Base-by-base conservation (phyloP, 139 green algal species). In the Nannochloris sp. region DNA sequence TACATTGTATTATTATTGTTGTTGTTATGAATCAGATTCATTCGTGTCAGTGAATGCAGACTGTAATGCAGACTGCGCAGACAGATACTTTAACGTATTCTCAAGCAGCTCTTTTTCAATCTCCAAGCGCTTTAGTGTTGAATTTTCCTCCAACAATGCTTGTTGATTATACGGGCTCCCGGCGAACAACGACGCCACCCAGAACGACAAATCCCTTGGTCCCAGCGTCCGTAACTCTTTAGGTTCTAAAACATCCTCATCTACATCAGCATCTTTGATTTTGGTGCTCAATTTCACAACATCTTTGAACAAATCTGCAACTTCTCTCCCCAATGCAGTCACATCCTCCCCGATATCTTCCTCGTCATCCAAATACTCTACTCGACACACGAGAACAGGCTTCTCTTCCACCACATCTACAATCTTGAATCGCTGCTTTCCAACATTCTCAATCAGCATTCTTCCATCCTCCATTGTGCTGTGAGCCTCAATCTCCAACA, bases 301-400 rank as follows among this genome's bases (percentile, higher is more conserved):
- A 51, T 29, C 56, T 53, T 62, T 57, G 51, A 80, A 80, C 11
- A 67, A 24, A 25, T 74, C 46, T 3, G 25, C 44, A 36, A 78
- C 73, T 36, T 74, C 49, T n/a, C 50, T 58, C 12, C 21, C 50
- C n/a, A 58, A 31, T 24, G 23, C 10, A 4, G 24, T 14, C 3
- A 23, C 34, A 11, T 57, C 24, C 2, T 64, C 57, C 16, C 48
- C 57, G 3, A 10, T 16, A 19, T 71, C 61, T 31, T 70, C 44
- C 2, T 66, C 71, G n/a, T 78, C 72, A 5, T 23, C 9, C 10
- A 84, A 24, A 54, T 67, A 57, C 63, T 84, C 75, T 48, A 84
- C 75, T 8, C 78, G 54, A 23, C 75, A 83, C 0, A 83, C 67
- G 15, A 84, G 61, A 43, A 82, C 70, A 12, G 77, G 77, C 57